Evolutionary conservation across 2,329 filamentous ascomycete species (phyloP), one percentile per base, ranked within the genome.

Genomic region (Fusarium albosuccineum): DNA sequence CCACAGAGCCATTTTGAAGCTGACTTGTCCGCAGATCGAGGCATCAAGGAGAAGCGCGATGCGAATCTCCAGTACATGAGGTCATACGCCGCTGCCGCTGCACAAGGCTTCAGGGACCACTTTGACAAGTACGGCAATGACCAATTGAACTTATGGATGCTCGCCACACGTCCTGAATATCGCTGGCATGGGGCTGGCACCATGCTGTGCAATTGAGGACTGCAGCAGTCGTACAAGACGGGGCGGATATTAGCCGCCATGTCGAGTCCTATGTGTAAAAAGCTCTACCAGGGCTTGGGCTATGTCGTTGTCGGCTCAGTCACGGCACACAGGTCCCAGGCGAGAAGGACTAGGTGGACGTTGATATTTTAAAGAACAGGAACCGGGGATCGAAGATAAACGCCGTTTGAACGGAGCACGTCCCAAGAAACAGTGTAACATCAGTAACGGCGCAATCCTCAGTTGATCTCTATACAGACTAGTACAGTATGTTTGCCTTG

Each of bases 161-260:
- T 49, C 9, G 17, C 57, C 4, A 62, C 44, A 0, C 57, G 57
- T 7, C 44, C 60, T 5, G 50, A 37, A 3, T 63, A 56, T 36
- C 42, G 50, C 1, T 13, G 39, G 3, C 40, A 14, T 5, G 50
- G 58, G 1, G 58, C 60, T 22, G 44, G 22, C 5, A 46, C 37
- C 9, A 62, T 62, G 58, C 29, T 63, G 1, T 62, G 51, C 7
- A 17, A 62, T 34, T 63, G 39, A 58, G 48, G 57, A 7, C 52
- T 44, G 11, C n/a, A 62, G 2, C 37, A 62, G 3, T 49, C 44
- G 3, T 2, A 26, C 0, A 29, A 16, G 3, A 39, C n/a, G 6
- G 17, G 36, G 2, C 36, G 36, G 4, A 22, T 29, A 2, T 14
- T 62, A 6, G 41, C 30, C 2, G 16, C 50, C 13, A 22, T 55